Conservation (phyloP, 805 yeast species). For the Wickerhamiella siamensis region DNA sequence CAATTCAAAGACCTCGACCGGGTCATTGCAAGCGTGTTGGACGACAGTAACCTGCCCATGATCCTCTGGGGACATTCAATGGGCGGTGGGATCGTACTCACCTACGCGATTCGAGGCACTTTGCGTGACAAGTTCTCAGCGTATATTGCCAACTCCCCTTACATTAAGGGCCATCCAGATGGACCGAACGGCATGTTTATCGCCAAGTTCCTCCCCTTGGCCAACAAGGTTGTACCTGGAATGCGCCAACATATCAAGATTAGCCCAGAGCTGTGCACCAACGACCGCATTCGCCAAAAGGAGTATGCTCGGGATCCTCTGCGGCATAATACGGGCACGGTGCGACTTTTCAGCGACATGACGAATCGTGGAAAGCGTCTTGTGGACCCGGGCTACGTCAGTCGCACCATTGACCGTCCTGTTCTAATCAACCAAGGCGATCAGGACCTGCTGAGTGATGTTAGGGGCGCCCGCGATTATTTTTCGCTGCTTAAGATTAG, state of each 20-base stretch:
- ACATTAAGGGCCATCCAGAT: slow-evolving; percentile 17
- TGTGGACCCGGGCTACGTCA: slow-evolving; percentile 18
- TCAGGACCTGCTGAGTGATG: slow-evolving; percentile 23
- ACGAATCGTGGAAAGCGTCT: slow-evolving; percentile 24
- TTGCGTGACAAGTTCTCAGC: slow-evolving; percentile 22
- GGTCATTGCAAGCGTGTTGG: slow-evolving; percentile 14
- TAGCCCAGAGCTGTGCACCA: slow-evolving; percentile 17
- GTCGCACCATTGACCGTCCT: slow-evolving; percentile 24
- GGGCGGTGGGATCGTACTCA: slow-evolving; percentile 28
- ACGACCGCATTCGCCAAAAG: slow-evolving; percentile 18
- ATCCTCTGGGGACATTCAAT: slow-evolving; percentile 27
- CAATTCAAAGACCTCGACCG: slow-evolving; percentile 24
- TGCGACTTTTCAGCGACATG: slow-evolving; percentile 23
- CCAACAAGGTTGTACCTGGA: slow-evolving; percentile 20
- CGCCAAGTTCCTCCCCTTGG: slow-evolving; percentile 16
- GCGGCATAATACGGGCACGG: slow-evolving; percentile 19
- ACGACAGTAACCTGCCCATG: slow-evolving; percentile 17
- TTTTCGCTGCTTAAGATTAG: slow-evolving; percentile 6
- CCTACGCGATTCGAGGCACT: slow-evolving; percentile 25
- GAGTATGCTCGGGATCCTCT: slow-evolving; percentile 19
- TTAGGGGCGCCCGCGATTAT: slow-evolving; percentile 10
- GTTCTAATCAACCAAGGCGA: slow-evolving; percentile 26
- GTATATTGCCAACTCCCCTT: slow-evolving; percentile 24
- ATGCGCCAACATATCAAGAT: slow-evolving; percentile 17
- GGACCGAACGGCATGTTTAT: slow-evolving; percentile 18